phyloP scores from a whole-genome alignment of 1,139 yeast species.

The Yarrowia galli region DNA sequence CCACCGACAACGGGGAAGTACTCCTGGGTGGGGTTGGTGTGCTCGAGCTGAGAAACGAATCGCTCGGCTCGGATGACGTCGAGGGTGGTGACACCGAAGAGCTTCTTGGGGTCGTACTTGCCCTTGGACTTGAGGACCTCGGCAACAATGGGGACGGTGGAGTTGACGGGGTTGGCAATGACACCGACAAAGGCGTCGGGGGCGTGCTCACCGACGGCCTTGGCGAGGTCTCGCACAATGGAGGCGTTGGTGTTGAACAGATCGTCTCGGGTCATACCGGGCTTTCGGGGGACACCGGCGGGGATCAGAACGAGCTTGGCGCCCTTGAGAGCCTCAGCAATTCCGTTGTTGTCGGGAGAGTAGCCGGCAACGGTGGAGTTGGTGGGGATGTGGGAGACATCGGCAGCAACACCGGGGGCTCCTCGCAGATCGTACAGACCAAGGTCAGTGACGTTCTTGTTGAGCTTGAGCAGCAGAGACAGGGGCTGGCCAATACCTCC shows the following conservation, averaged over 20 bases:
- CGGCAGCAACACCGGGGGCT: constrained; percentile 93
- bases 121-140: constrained; percentile 80
- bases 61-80: constrained; percentile 91
- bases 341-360: constrained; percentile 68
- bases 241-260: constrained; percentile 92
- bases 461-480: constrained; percentile 79
- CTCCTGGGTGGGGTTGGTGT: constrained; percentile 62
- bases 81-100: constrained; percentile 92
- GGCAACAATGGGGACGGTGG: constrained; percentile 92
- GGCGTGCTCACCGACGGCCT: constrained; percentile 73
- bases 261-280: constrained; percentile 98
- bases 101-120: constrained; percentile 76
- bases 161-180: constrained; percentile 95
- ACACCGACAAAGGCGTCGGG: constrained; percentile 80
- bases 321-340: constrained; percentile 68
- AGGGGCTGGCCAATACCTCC: constrained; percentile 88
- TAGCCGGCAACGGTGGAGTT: constrained; percentile 72
- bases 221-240: constrained; percentile 83
- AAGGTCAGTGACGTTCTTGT: constrained; percentile 64
- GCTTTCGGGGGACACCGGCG: constrained; percentile 97
- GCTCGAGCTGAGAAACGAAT: constrained; percentile 64
- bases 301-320: constrained; percentile 87
- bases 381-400: constrained; percentile 88
- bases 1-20: constrained; percentile 92
- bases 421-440: constrained; percentile 88